Evolutionary conservation across 371 early-diverging fungal species (phyloP).

Genomic region (Mortierella sp.): DNA sequence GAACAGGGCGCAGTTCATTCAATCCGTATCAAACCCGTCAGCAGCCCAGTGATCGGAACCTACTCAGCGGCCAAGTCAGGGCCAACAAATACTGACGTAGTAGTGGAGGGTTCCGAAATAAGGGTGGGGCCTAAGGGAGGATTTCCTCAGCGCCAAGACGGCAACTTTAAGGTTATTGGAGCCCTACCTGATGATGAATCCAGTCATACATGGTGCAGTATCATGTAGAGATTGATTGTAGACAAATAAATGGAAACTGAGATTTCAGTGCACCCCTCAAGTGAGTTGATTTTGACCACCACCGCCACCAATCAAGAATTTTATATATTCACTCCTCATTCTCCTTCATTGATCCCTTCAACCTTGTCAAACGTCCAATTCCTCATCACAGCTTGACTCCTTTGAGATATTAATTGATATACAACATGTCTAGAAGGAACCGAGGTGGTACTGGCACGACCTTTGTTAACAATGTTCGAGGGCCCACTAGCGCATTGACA

Average conservation of each 20-base stretch:
- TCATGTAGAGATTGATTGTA: constrained; percentile 21
- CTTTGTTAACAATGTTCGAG: constrained; percentile 66
- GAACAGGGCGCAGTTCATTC: constrained; percentile 41
- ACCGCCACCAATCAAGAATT: constrained; percentile 19
- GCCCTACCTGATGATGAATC: constrained; percentile 9
- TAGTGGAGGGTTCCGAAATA: constrained; percentile 1
- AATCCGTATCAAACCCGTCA: constrained; percentile 30
- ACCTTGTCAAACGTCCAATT: too few species aligned
- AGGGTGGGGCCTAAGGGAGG: background rate
- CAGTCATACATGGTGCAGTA: constrained; percentile 1
- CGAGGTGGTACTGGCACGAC: constrained; percentile 31
- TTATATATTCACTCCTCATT: background rate
- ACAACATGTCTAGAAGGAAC: constrained; percentile 47
- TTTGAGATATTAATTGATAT: too few species aligned
- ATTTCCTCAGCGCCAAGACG: background rate
- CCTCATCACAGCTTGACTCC: background rate
- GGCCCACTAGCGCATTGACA: constrained; percentile 79
- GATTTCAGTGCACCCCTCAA: background rate
- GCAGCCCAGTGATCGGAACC: background rate
- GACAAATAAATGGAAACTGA: background rate
- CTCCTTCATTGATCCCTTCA: background rate
- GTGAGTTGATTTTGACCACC: background rate
- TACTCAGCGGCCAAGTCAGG: background rate
- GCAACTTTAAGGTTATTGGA: background rate
- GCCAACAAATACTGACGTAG: background rate